These are phyloP conservation scores for Pythium apleroticum DNA, from an alignment of 352 stramenopile species.

Conservation along the genomic window DNA sequence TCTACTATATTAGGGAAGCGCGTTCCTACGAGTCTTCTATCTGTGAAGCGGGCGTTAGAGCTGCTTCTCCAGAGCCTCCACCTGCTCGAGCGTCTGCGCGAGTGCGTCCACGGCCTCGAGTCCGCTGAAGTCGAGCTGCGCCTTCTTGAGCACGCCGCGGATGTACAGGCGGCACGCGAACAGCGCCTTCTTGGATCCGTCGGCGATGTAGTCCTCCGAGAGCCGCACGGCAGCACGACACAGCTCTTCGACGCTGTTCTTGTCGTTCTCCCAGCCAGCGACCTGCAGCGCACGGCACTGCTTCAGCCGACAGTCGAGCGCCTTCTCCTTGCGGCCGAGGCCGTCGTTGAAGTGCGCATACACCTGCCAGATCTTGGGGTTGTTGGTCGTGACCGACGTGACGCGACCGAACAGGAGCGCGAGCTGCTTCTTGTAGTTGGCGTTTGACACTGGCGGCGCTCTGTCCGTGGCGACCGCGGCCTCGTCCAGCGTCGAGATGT, in stretches of 20 bases:
- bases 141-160: conserved; percentile 75
- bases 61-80: conserved; percentile 55
- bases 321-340: conserved; percentile 59
- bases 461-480: conserved; percentile 38
- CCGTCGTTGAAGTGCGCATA: conserved; percentile 84
- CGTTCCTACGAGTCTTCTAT: conserved; percentile 2
- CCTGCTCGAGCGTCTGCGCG: conserved; percentile 46
- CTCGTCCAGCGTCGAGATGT: conserved; percentile 56
- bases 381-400: conserved; percentile 76
- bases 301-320: conserved; percentile 77
- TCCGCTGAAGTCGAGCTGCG: conserved; percentile 62
- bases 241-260: conserved; percentile 55
- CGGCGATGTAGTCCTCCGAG: conserved; percentile 59
- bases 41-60: conserved; percentile 20
- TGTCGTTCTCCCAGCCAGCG: conserved; percentile 68
- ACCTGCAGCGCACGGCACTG: conserved; percentile 70
- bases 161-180: conserved; percentile 80
- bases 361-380: conserved; percentile 80
- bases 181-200: conserved; percentile 77
- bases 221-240: conserved; percentile 56
- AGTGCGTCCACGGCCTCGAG: conserved; percentile 50
- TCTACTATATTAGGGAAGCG: conserved; percentile 19
- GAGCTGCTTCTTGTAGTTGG: conserved; percentile 73
- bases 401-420: conserved; percentile 76
- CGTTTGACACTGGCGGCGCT: conserved; percentile 51